Evolutionary conservation across 371 early-diverging fungal species (phyloP).

Genomic region (Neoconidiobolus thromboides): DNA sequence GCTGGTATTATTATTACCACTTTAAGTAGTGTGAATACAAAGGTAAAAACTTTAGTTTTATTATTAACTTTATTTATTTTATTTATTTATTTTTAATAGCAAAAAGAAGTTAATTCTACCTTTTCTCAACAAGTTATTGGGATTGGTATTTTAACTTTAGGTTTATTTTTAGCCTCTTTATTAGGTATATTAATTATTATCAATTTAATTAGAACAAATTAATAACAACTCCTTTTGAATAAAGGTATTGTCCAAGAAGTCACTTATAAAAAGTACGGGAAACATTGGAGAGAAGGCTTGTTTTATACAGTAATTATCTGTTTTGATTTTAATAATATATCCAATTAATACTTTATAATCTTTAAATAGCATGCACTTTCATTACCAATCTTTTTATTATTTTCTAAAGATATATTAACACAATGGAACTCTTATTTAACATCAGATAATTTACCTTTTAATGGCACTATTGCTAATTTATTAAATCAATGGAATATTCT

Average conservation of each 20-base stretch:
- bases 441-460: slow-evolving; percentile 23
- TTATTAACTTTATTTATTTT: background rate
- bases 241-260: slow-evolving; percentile 45
- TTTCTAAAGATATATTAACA: slow-evolving; percentile 34
- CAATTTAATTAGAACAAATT: no score
- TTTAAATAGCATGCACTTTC: slow-evolving; percentile 46
- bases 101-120: background rate
- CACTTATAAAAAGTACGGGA: slow-evolving; percentile 58
- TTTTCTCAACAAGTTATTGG: slow-evolving; percentile 44
- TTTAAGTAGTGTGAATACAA: slow-evolving; percentile 11
- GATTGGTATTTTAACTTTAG: slow-evolving; percentile 42
- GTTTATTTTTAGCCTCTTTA: slow-evolving; percentile 53
- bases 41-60: background rate
- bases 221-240: no score
- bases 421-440: slow-evolving; percentile 26
- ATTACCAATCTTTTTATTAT: slow-evolving; percentile 54
- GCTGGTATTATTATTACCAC: slow-evolving; percentile 58
- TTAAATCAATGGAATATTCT: slow-evolving; percentile 12
- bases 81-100: background rate
- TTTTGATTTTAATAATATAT: background rate
- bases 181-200: slow-evolving; percentile 25
- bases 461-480: slow-evolving; percentile 13
- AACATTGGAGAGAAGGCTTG: slow-evolving; percentile 74
- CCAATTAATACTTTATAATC: background rate
- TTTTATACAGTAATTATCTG: slow-evolving; percentile 50